Evolutionary conservation across 2,329 filamentous ascomycete species (phyloP).

Genomic region (Sclerotinia subarctica): DNA sequence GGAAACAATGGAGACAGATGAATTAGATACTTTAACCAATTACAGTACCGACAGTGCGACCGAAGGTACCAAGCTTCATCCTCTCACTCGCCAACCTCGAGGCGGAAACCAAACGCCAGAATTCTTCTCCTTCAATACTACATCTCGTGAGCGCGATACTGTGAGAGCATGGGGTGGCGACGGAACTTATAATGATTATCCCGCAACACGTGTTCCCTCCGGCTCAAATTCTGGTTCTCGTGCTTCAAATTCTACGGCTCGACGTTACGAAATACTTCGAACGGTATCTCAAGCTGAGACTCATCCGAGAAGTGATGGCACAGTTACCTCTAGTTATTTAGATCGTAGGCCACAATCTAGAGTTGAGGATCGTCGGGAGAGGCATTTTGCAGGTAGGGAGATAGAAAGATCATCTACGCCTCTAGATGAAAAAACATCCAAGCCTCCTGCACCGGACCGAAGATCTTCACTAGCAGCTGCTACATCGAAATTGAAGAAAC

Average conservation of each 20-base stretch:
- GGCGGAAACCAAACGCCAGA: slow-evolving; percentile 29
- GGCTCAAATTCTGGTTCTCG: slow-evolving; percentile 5
- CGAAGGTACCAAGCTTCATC: slow-evolving; percentile 23
- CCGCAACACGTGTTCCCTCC: slow-evolving; percentile 25
- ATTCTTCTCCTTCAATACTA: slow-evolving; percentile 31
- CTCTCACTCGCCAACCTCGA: slow-evolving; percentile 17
- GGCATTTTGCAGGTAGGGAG: not conserved
- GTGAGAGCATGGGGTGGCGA: slow-evolving; percentile 33
- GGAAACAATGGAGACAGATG: slow-evolving; percentile 30
- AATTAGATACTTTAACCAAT: slow-evolving; percentile 32
- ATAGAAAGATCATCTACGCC: slow-evolving; percentile 21
- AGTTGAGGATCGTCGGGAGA: slow-evolving; percentile 14
- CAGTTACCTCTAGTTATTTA: slow-evolving; percentile 13
- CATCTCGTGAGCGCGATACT: not conserved
- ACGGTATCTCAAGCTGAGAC: slow-evolving; percentile 22
- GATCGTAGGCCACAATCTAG: not conserved
- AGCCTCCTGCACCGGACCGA: slow-evolving; percentile 32
- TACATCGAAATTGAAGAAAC: slow-evolving; percentile 28
- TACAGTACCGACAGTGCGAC: slow-evolving; percentile 27
- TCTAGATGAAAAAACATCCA: slow-evolving; percentile 14
- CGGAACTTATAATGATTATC: slow-evolving; percentile 31
- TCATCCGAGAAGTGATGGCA: slow-evolving; percentile 29
- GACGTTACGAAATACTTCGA: slow-evolving; percentile 27
- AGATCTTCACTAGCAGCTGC: slow-evolving; percentile 33
- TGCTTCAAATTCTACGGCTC: slow-evolving; percentile 2